Conservation (phyloP, 2,329 filamentous ascomycete species). For the Diplodia scrobiculata region DNA sequence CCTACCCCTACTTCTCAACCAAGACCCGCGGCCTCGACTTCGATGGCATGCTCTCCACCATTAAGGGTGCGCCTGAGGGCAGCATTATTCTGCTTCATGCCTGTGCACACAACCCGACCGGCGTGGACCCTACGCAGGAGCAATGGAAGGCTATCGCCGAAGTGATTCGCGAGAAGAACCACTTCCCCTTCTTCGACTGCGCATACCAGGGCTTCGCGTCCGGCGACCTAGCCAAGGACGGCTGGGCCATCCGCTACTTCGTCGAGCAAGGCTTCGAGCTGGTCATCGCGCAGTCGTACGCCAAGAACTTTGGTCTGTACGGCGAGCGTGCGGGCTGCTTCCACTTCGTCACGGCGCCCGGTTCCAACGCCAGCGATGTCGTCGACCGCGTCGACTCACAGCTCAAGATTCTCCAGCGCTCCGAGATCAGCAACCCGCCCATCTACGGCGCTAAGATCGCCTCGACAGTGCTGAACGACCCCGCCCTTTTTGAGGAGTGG, state of each 20-base stretch:
- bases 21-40: conserved; percentile 90
- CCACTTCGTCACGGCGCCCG: conserved; percentile 81
- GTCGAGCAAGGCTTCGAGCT: conserved; percentile 82
- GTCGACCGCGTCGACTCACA: conserved; percentile 74
- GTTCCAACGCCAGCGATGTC: conserved; percentile 64
- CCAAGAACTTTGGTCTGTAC: conserved; percentile 75
- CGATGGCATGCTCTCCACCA: conserved; percentile 75
- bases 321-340: conserved; percentile 95
- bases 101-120: conserved; percentile 97
- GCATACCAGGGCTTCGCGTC: conserved; percentile 98
- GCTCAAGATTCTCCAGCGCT: conserved; percentile 89
- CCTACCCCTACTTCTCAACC: conserved; percentile 93
- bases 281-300: conserved; percentile 57
- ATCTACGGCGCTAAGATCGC: conserved; percentile 92
- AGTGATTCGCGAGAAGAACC: conserved; percentile 73
- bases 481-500: conserved; percentile 82
- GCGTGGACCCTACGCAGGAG: conserved; percentile 88
- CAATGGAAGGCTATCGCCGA: conserved; percentile 91
- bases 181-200: conserved; percentile 98
- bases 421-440: conserved; percentile 96
- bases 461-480: conserved; percentile 79
- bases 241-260: conserved; percentile 92
- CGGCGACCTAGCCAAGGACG: conserved; percentile 80
- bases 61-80: conserved; percentile 69
- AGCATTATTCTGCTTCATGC: conserved; percentile 91